These are phyloP conservation scores for Blastocystis sp. DNA, from an alignment of 352 stramenopile species.

Conservation along the genomic window DNA sequence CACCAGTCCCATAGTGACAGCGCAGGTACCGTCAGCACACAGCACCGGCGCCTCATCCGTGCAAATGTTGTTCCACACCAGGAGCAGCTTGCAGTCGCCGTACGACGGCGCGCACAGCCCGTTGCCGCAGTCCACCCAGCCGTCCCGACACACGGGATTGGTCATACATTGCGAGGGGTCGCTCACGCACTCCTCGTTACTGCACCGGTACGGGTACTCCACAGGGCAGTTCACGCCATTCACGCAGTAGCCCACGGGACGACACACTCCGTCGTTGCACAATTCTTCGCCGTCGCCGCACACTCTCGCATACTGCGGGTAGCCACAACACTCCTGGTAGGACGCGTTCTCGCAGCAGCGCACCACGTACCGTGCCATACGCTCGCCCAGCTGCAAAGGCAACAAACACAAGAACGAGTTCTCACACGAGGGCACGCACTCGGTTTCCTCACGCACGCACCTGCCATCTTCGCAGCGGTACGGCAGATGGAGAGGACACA, in stretches of 20 bases:
- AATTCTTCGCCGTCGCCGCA: slow-evolving; percentile 1
- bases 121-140: slow-evolving; percentile 39
- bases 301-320: background rate
- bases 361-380: background rate
- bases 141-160: slow-evolving; percentile 10
- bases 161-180: slow-evolving; percentile 22
- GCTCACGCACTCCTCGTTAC: slow-evolving; percentile 21
- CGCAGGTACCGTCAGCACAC: slow-evolving; percentile 35
- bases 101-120: slow-evolving; percentile 20
- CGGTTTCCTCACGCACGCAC: slow-evolving; percentile 5
- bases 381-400: background rate
- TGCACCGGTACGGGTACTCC: slow-evolving; percentile 59
- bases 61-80: background rate
- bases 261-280: slow-evolving; percentile 42
- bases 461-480: slow-evolving; percentile 39
- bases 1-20: background rate
- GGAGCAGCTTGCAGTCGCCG: slow-evolving; percentile 27
- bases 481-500: slow-evolving; percentile 15
- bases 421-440: slow-evolving; percentile 18
- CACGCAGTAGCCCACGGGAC: background rate
- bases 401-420: background rate
- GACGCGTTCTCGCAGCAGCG: slow-evolving; percentile 6
- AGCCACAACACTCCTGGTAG: slow-evolving; percentile 42
- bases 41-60: background rate
- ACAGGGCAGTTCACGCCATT: slow-evolving; percentile 47